phyloP scores from a whole-genome alignment of 139 green algal species.

The Asterochloris erici region DNA sequence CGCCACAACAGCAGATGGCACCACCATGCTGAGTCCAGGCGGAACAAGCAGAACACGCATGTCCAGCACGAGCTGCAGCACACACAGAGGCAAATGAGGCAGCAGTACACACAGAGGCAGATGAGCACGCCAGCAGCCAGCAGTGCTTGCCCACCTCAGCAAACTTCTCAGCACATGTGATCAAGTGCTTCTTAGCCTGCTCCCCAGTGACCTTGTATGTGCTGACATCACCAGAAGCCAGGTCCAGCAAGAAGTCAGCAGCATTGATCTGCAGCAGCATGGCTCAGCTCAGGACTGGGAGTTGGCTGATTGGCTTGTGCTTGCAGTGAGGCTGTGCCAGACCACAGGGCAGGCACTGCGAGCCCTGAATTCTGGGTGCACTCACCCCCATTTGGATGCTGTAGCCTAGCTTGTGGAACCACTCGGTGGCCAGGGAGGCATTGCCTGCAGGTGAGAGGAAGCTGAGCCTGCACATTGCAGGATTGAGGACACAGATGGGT shows the following conservation, averaged over 20 bases:
- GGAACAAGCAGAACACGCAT: too few species aligned
- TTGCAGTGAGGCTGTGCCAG: too few species aligned
- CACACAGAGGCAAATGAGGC: not conserved
- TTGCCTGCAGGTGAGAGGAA: not conserved
- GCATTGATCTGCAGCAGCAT: constrained; percentile 59
- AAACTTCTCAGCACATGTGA: constrained; percentile 27
- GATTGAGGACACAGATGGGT: too few species aligned
- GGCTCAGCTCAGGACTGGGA: too few species aligned
- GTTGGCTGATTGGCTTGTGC: too few species aligned
- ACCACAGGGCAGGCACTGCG: too few species aligned
- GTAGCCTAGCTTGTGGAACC: constrained; percentile 60
- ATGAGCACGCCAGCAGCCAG: too few species aligned
- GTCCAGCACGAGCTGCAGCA: too few species aligned
- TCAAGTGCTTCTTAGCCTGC: constrained; percentile 22
- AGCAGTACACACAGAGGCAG: not conserved
- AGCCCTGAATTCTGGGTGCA: too few species aligned
- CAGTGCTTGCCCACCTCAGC: not conserved
- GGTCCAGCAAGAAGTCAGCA: constrained; percentile 79
- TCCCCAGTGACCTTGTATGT: constrained; percentile 24
- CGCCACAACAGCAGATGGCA: too few species aligned
- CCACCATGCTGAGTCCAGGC: too few species aligned
- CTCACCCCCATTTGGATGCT: constrained; percentile 34
- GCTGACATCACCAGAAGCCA: constrained; percentile 66
- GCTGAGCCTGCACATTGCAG: too few species aligned
- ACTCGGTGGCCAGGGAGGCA: constrained; percentile 48